Conservation (phyloP, 768 basidiomycete species). For the Mycena filopes region DNA sequence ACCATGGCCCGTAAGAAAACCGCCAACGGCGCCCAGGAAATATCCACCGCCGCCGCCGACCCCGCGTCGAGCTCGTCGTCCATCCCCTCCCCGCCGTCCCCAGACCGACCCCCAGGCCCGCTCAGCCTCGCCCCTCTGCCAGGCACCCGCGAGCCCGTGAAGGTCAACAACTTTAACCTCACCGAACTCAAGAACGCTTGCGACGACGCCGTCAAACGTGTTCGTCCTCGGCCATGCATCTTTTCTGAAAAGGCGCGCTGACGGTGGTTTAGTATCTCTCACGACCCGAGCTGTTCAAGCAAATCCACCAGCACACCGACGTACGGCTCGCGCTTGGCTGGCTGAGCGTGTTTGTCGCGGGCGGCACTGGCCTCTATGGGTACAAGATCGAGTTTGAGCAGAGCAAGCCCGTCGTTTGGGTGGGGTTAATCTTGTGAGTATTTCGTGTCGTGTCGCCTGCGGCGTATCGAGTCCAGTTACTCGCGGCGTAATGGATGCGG, state of each 20-base stretch:
- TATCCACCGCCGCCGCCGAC: conserved; percentile 13
- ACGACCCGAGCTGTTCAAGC: conserved; percentile 84
- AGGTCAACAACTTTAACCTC: conserved; percentile 67
- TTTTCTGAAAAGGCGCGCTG: neutral
- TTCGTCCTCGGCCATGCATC: conserved; percentile 47
- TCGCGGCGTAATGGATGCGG: too few species aligned
- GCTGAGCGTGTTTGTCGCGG: conserved; percentile 84
- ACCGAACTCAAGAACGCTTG: conserved; percentile 76
- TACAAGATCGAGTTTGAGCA: conserved; percentile 91
- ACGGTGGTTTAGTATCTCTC: conserved; percentile 72
- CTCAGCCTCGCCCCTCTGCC: conserved; percentile 30
- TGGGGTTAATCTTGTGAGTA: conserved; percentile 81
- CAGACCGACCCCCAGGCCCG: conserved; percentile 33
- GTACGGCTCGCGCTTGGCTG: conserved; percentile 90
- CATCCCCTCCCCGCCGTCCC: conserved; percentile 23
- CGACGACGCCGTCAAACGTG: conserved; percentile 92
- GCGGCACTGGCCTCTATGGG: conserved; percentile 85
- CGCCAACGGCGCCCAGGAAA: conserved; percentile 9
- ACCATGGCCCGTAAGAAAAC: conserved; percentile 28
- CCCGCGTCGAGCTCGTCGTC: conserved; percentile 1
- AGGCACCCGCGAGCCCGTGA: conserved; percentile 60
- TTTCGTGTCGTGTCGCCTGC: conserved; percentile 20
- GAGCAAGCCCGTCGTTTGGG: conserved; percentile 83
- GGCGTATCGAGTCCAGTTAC: too few species aligned
- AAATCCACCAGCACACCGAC: conserved; percentile 89